phyloP scores from a whole-genome alignment of 2,329 filamentous ascomycete species.

The Neocatenulostroma microsporum region DNA sequence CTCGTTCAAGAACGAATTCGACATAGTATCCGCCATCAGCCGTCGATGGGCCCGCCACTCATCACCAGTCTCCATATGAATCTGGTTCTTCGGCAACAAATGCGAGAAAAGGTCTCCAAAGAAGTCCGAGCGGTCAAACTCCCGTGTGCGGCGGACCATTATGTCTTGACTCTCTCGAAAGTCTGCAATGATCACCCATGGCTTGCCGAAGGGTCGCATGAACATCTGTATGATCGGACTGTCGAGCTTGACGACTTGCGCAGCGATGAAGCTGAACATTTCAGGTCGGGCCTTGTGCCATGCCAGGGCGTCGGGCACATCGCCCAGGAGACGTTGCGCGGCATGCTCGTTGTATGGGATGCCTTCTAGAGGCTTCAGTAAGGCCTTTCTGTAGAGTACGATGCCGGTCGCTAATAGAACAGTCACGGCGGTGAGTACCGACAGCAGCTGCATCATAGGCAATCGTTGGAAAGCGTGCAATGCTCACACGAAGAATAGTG shows the following conservation, averaged over 20 bases:
- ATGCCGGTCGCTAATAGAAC: background rate
- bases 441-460: too few relatives aligned
- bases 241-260: slow-evolving; percentile 19
- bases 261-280: slow-evolving; percentile 12
- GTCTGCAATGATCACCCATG: slow-evolving; percentile 37
- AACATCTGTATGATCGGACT: slow-evolving; percentile 44
- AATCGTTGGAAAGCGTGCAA: too few relatives aligned
- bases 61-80: slow-evolving; percentile 19
- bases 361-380: slow-evolving; percentile 39
- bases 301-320: slow-evolving; percentile 36
- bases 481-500: too few relatives aligned
- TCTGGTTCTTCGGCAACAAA: slow-evolving; percentile 20
- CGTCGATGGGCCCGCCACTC: slow-evolving; percentile 22
- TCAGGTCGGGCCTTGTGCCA: slow-evolving; percentile 29
- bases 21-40: slow-evolving; percentile 25
- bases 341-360: slow-evolving; percentile 41
- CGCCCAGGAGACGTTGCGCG: slow-evolving; percentile 33
- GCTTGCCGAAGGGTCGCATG: slow-evolving; percentile 36
- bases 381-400: slow-evolving; percentile 7
- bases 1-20: slow-evolving; percentile 20
- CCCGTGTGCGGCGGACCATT: slow-evolving; percentile 36
- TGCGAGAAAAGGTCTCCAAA: slow-evolving; percentile 23
- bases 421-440: too few relatives aligned
- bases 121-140: slow-evolving; percentile 38
- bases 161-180: slow-evolving; percentile 40